Evolutionary conservation across 2,329 filamentous ascomycete genomes (phyloP).

Genomic region (Hymenoscyphus infarciens): DNA sequence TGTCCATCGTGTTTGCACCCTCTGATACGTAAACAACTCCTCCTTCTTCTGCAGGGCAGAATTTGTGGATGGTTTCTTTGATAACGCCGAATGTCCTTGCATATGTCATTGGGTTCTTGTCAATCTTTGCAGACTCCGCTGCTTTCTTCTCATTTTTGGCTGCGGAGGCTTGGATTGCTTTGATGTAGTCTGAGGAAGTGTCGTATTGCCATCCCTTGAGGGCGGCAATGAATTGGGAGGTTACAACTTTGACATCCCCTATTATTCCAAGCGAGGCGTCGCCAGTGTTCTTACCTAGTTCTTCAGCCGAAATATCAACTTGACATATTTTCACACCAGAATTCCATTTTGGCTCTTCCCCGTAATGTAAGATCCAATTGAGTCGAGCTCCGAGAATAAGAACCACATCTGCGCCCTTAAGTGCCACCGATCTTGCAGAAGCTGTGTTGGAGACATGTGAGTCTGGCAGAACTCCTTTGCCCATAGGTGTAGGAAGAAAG

Average conservation of each 20-base stretch:
- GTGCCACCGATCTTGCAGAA: slow-evolving; percentile 44
- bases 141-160: slow-evolving; percentile 47
- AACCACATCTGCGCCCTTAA: too few species aligned
- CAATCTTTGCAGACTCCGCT: slow-evolving; percentile 39
- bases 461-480: slow-evolving; percentile 54
- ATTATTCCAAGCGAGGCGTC: slow-evolving; percentile 46
- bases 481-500: slow-evolving; percentile 57
- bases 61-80: slow-evolving; percentile 44
- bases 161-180: slow-evolving; percentile 36
- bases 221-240: slow-evolving; percentile 42
- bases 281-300: slow-evolving; percentile 45
- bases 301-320: slow-evolving; percentile 50
- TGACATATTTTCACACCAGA: slow-evolving; percentile 48
- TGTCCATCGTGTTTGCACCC: slow-evolving; percentile 60
- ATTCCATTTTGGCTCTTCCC: slow-evolving; percentile 52
- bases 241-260: slow-evolving; percentile 49
- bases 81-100: slow-evolving; percentile 50
- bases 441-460: slow-evolving; percentile 50
- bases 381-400: too few species aligned
- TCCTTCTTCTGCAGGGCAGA: slow-evolving; percentile 44
- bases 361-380: slow-evolving; percentile 45
- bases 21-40: slow-evolving; percentile 54
- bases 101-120: slow-evolving; percentile 46
- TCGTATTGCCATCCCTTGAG: slow-evolving; percentile 45
- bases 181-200: slow-evolving; percentile 35